Evolutionary conservation across 164 flowering plant genomes (phyloP), one percentile per base, ranked within the genome.

Genomic region (Liquidambar formosana): DNA sequence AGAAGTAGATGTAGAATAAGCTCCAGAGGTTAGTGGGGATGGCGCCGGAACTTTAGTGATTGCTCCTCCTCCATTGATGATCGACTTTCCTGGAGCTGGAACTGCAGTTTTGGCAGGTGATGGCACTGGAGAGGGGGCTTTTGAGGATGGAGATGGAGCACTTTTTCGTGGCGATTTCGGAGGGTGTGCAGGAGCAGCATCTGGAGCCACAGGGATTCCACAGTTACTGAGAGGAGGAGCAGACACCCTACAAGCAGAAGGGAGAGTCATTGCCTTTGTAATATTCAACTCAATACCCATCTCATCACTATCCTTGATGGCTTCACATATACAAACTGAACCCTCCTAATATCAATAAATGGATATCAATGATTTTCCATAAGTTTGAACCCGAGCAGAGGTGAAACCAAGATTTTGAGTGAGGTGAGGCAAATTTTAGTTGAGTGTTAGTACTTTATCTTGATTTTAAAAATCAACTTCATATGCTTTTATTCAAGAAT

Each of bases 301-400:
- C 1, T 25, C 10, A 3, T 38, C 65, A 41, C 69, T 66, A 63
- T 12, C 63, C 64, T 66, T 44, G 0, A 79, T 4, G 10, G 66
- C 74, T 8, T 57, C 72, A 26, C 82, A 79, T 0, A 79, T 11
- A 46, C 82, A 79, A 0, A n/a, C n/a, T n/a, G n/a, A n/a, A n/a
- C n/a, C n/a, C n/a, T n/a, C n/a, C n/a, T n/a, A n/a, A n/a, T n/a
- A n/a, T n/a, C n/a, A n/a, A n/a, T n/a, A n/a, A n/a, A n/a, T n/a
- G n/a, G n/a, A n/a, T n/a, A n/a, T n/a, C n/a, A n/a, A n/a, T n/a
- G n/a, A n/a, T n/a, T n/a, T n/a, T n/a, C n/a, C n/a, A n/a, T n/a
- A n/a, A n/a, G n/a, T n/a, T n/a, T n/a, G n/a, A n/a, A n/a, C n/a
- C n/a, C n/a, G n/a, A n/a, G n/a, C n/a, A n/a, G n/a, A n/a, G n/a